Base-by-base conservation (phyloP, 2,329 filamentous ascomycete species). In the Trichoderma oligosporum region DNA sequence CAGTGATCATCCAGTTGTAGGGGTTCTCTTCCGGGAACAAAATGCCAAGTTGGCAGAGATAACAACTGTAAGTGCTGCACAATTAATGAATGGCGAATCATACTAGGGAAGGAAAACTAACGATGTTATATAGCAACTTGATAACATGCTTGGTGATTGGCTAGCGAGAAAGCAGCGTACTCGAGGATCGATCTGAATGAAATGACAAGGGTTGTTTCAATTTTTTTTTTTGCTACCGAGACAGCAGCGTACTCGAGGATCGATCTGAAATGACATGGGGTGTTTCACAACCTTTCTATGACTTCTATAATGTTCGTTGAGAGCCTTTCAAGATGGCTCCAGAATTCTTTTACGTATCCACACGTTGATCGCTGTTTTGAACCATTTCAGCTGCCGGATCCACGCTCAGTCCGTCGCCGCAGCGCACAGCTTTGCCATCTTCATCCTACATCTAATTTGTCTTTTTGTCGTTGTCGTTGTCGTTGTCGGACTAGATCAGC, bases 1-100 rank as follows among this genome's bases (percentile, higher is more conserved):
- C 1, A 81, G 83, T n/a, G 90, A 96, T 57, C 92, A 97, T 70
- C 93, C 93, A 0, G 80, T 96, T 42, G 90, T 88, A 49, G 84
- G 84, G 12, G 83, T 85, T 20, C 76, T 97, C 55, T 97, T 95
- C 76, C 85, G 85, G 48, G 89, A 96, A 68, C 90, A 96, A 73
- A 92, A 91, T 67, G 89, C 88, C 63, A 88, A 88, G 68, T 74
- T 97, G 68, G 87, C 87, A 52, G 90, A 94, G 69, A 92, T 99
- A 73, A 93, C 90, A 59, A 88, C 81, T 58, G 84, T 87, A 71
- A 77, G 83, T 75, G 14, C 2, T 9, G 6, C 20, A 12, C 7
- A n/a, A 4, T n/a, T 4, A n/a, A n/a, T n/a, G n/a, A n/a, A n/a
- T n/a, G n/a, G n/a, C 14, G 20, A 4, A 25, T 20, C 4, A 25